Conservation (phyloP, 176 grass and related monocot species). For the Oryza officinalis region DNA sequence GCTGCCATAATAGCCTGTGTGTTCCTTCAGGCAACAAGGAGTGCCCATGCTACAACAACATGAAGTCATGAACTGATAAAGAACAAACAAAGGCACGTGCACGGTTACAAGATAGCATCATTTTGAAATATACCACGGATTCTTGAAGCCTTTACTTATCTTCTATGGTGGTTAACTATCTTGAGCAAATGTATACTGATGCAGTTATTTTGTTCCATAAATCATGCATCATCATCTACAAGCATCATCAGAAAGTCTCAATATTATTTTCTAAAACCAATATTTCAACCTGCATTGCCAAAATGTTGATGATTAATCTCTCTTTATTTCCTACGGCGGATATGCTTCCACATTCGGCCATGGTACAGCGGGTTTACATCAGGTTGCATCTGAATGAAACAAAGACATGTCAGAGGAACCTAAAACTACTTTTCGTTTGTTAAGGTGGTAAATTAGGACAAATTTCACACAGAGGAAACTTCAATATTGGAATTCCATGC, state of each 20-base stretch:
- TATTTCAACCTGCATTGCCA: neutral
- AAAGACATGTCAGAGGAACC: neutral
- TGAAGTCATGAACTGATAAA: neutral
- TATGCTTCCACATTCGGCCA: neutral
- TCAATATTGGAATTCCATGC: neutral
- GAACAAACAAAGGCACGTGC: slow-evolving; percentile 31
- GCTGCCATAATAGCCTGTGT: slow-evolving; percentile 22
- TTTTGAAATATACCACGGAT: too few species aligned
- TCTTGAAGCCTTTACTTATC: too few species aligned
- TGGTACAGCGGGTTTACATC: too few species aligned
- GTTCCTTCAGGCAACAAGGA: slow-evolving; percentile 52
- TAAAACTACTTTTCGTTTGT: neutral
- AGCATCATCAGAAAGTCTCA: too few species aligned
- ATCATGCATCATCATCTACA: too few species aligned
- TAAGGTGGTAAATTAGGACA: neutral
- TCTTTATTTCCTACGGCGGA: neutral
- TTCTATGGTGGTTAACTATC: too few species aligned
- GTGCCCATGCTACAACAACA: slow-evolving; percentile 50
- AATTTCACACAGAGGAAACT: neutral
- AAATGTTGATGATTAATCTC: neutral
- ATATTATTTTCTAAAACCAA: neutral
- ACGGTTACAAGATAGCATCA: too few species aligned
- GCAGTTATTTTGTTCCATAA: too few species aligned
- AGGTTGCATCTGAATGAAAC: neutral
- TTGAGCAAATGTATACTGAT: too few species aligned